phyloP scores from a whole-genome alignment of 805 yeast genomes.

The Ogataea trehaloabstinens region DNA sequence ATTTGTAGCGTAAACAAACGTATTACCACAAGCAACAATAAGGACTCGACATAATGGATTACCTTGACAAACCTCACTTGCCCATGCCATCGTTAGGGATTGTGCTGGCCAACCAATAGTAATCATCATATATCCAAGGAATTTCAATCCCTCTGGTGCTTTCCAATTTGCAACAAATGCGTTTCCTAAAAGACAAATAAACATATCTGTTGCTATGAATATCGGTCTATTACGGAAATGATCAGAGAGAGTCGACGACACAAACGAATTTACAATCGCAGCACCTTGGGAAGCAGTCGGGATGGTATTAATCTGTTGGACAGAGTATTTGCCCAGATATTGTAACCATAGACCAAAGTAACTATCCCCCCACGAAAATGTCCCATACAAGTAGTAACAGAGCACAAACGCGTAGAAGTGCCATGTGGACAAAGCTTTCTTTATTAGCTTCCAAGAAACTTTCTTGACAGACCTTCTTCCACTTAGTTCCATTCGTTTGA shows the following conservation, averaged over 20 bases:
- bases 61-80: slow-evolving; percentile 47
- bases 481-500: slow-evolving; percentile 27
- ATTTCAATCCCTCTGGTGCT: slow-evolving; percentile 9
- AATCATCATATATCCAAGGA: slow-evolving; percentile 20
- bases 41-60: slow-evolving; percentile 24
- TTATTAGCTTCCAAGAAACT: slow-evolving; percentile 38
- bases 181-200: slow-evolving; percentile 43
- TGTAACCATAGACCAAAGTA: slow-evolving; percentile 35
- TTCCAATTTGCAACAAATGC: slow-evolving; percentile 21
- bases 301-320: slow-evolving; percentile 45
- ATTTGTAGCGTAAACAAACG: slow-evolving; percentile 16
- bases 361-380: slow-evolving; percentile 12
- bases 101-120: slow-evolving; percentile 40
- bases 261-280: slow-evolving; percentile 49
- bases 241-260: slow-evolving; percentile 28
- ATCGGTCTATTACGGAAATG: slow-evolving; percentile 9
- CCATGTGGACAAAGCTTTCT: slow-evolving; percentile 46
- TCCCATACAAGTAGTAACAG: slow-evolving; percentile 17
- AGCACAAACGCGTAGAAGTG: slow-evolving; percentile 32
- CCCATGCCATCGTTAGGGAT: slow-evolving; percentile 50
- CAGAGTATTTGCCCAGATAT: slow-evolving; percentile 44
- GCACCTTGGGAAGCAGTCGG: slow-evolving; percentile 45
- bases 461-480: slow-evolving; percentile 32
- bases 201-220: slow-evolving; percentile 17
- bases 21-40: slow-evolving; percentile 22